Conservation (phyloP, 164 flowering plant genomes). For the Platanus orientalis region DNA sequence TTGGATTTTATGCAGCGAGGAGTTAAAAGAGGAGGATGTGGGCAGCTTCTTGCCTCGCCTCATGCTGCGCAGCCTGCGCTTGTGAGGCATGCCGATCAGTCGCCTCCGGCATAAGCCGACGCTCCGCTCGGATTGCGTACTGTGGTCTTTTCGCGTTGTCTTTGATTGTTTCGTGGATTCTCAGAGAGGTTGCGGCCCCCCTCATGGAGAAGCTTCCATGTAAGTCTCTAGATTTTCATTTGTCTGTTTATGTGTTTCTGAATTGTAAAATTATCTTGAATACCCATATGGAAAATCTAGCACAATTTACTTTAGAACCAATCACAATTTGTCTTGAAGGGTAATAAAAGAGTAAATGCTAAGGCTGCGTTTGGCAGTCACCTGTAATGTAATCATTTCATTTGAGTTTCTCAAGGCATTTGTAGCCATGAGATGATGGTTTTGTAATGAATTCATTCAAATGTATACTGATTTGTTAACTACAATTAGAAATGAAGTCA, state of each 20-base stretch:
- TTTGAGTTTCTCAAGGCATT: too few relatives aligned
- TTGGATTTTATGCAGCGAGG: conserved; percentile 1
- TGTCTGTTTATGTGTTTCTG: not conserved
- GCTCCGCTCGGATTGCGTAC: conserved; percentile 90
- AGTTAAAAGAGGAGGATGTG: conserved; percentile 45
- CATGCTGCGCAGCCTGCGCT: conserved; percentile 95
- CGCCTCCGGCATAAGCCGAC: conserved; percentile 75
- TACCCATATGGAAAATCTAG: too few relatives aligned
- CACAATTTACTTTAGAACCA: too few relatives aligned
- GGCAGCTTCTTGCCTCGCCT: conserved; percentile 97
- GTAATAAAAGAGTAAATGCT: too few relatives aligned
- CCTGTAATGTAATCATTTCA: too few relatives aligned
- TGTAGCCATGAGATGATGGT: too few relatives aligned
- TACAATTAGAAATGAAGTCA: too few relatives aligned
- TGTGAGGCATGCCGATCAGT: conserved; percentile 86
- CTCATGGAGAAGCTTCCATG: conserved; percentile 91
- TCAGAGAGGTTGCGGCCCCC: conserved; percentile 94
- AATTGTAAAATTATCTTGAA: not conserved
- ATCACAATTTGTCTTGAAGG: too few relatives aligned
- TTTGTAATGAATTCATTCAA: too few relatives aligned
- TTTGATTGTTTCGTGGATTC: conserved; percentile 83
- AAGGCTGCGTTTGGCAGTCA: too few relatives aligned
- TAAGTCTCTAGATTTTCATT: conserved; percentile 26
- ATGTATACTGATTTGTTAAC: too few relatives aligned
- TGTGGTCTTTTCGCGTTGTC: conserved; percentile 93